Evolutionary conservation across 2,329 filamentous ascomycete genomes (phyloP).

Genomic region (Nemania serpens): DNA sequence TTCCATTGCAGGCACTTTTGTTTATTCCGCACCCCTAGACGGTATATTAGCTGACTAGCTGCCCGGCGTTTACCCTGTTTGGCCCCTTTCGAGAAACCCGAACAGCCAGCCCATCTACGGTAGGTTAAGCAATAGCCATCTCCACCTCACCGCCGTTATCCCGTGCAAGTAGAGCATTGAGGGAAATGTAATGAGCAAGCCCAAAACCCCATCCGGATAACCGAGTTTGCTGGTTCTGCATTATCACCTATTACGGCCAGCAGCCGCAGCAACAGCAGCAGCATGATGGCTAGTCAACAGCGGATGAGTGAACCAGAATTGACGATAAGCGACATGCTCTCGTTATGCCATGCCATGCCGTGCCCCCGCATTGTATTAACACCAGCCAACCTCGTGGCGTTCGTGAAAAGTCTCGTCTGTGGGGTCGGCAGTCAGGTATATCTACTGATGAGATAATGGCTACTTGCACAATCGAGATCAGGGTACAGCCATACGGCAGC

Average conservation of each 20-base stretch:
- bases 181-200: neutral
- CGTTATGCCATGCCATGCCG: constrained; percentile 15
- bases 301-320: neutral
- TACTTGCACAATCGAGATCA: constrained; percentile 18
- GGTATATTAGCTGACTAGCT: too few relatives aligned
- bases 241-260: constrained; percentile 2
- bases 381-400: constrained; percentile 17
- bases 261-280: too few relatives aligned
- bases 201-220: constrained; percentile 5
- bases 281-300: neutral
- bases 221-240: constrained; percentile 1
- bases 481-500: neutral
- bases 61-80: too few relatives aligned
- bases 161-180: neutral
- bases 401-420: constrained; percentile 9
- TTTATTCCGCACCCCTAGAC: too few relatives aligned
- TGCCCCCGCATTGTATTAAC: constrained; percentile 23
- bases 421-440: constrained; percentile 4
- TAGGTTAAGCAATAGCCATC: neutral
- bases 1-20: neutral
- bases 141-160: neutral
- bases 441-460: neutral
- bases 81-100: constrained; percentile 13
- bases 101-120: neutral
- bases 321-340: neutral